Evolutionary conservation across 2,329 filamentous ascomycete species (phyloP), one percentile per base, ranked within the genome.

Genomic region (Pestalotiopsis sp.): DNA sequence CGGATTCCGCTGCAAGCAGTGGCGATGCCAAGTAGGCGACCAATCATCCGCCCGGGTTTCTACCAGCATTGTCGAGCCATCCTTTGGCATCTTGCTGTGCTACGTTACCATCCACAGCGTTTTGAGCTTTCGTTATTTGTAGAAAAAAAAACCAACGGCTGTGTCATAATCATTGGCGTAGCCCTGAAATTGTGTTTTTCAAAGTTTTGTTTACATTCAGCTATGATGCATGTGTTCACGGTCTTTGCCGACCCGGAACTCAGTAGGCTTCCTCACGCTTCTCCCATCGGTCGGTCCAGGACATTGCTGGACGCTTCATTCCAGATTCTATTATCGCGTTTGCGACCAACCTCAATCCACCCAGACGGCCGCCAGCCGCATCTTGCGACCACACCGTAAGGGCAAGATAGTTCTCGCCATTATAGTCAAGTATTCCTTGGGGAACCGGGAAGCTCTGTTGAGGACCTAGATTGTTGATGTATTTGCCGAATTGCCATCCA

Each of bases 371-470:
- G 9, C 88, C 90, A 3, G 78, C 80, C 1, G 80, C 78, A 62
- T 90, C 87, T 66, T 91, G 81, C 0, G 89, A 88, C 92, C 92
- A 95, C 12, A 95, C 75, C n/a, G 86, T 88, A 2, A 95, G 73
- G 0, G 86, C 91, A 4, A 95, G 73, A 79, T 87, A 92, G 74
- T 95, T 95, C 45, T 83, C 85, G 0, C 92, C 92, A 2, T 83
- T 82, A 77, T 94, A 92, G 75, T 95, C 86, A 63, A 93, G 80
- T 25, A 95, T 85, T 23, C 92, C 92, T 79, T 93, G 87, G 0
- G 92, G 92, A 0, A 95, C 92, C 1, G 91, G 92, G 77, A 91
- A 95, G 2, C 79, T 82, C 0, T 85, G 88, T 81, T 95, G 92
- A 1, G 93, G 93, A 0, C 93, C 93, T 31, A 95, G 84, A 71